Base-by-base conservation (phyloP, 495 filamentous ascomycete genomes). In the Trypethelium eluteriae region DNA sequence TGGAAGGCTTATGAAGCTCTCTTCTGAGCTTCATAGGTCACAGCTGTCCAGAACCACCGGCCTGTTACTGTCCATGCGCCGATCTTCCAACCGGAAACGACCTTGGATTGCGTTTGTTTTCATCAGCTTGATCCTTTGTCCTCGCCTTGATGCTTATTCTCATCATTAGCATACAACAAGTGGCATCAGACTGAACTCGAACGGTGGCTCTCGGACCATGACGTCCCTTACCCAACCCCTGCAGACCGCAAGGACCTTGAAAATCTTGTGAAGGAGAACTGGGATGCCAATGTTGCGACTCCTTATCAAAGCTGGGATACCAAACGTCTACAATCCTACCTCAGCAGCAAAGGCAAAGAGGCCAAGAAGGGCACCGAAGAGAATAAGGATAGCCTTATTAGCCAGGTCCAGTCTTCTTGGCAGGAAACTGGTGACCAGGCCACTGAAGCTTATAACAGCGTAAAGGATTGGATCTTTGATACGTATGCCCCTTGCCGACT, bases 151-250 rank as follows among this genome's bases (percentile, higher is more conserved):
- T 67, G 11, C 46, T 47, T 64, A 62, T 46, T n/a, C 32, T 36
- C n/a, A 39, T 62, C 46, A 25, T 38, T 73, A 96, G 94, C 87
- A 5, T 98, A 98, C 83, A 96, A 97, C 80, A 97, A 93, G 75
- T 98, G 94, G 94, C 93, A 98, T 75, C 88, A 97, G 80, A 96
- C 91, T 6, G 94, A 98, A 81, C 84, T 98, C 11, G 93, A 98
- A 81, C 84, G 94, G 72, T 98, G 94, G 94, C 88, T 98, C 66
- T 90, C 89, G 35, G 94, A 98, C 71, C 86, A 98, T 78, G 84
- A 95, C 76, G 84, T 98, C 66, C 91, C 92, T 7, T 92, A 88
- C 72, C 82, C 84, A 0, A 69, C 70, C 11, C 70, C 76, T 49
- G 70, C 79, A 32, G 80, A 81, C 63, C 79, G 80, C 68, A 80